These are phyloP conservation scores for Nakazawaea ishiwadae DNA, from an alignment of 805 yeast species.

Conservation along the genomic window DNA sequence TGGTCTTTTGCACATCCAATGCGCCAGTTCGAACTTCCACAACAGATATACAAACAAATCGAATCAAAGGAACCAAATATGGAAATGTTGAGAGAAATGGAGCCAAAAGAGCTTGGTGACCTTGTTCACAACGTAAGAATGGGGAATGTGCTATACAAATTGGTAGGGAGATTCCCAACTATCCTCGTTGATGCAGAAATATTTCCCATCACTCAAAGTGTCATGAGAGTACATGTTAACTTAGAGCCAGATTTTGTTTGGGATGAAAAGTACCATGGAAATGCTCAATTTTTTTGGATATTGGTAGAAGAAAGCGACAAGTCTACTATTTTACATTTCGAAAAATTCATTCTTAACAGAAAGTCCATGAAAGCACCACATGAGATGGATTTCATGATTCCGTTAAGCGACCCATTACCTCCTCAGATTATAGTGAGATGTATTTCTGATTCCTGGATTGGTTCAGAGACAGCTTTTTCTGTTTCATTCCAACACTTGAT, in stretches of 20 bases:
- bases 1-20: constrained; percentile 94
- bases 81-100: constrained; percentile 70
- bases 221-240: constrained; percentile 71
- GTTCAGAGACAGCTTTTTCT: constrained; percentile 69
- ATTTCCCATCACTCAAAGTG: constrained; percentile 83
- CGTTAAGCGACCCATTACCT: constrained; percentile 84
- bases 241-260: constrained; percentile 78
- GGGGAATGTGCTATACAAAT: constrained; percentile 58
- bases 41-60: constrained; percentile 55
- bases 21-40: constrained; percentile 79
- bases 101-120: constrained; percentile 77
- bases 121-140: constrained; percentile 75
- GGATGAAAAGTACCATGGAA: constrained; percentile 81
- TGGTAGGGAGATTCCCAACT: constrained; percentile 70
- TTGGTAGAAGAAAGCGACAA: constrained; percentile 83
- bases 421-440: constrained; percentile 79
- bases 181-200: constrained; percentile 74
- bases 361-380: constrained; percentile 51
- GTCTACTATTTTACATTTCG: constrained; percentile 72
- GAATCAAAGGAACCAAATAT: constrained; percentile 63
- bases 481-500: constrained; percentile 89
- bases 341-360: constrained; percentile 66
- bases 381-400: constrained; percentile 88
- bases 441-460: constrained; percentile 85
- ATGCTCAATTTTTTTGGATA: constrained; percentile 86